phyloP scores from a whole-genome alignment of 148 eudicot species.

The Salicornia ramosissima region DNA sequence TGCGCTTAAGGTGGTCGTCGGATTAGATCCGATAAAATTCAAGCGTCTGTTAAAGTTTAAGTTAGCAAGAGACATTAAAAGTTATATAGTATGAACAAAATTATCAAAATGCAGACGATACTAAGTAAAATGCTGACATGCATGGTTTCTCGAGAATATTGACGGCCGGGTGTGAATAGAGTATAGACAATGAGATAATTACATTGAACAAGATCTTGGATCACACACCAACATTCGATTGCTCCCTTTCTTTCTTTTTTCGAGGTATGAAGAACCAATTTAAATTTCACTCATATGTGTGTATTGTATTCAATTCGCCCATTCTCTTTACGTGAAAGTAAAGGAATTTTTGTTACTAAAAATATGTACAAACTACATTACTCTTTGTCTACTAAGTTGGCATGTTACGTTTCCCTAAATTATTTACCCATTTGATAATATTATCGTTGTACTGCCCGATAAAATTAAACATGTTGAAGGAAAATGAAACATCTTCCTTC shows the following conservation, averaged over 20 bases:
- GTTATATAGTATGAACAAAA: no score
- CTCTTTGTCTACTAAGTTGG: neutral
- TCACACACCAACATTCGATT: constrained; percentile 25
- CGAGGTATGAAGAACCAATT: no score
- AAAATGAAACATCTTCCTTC: neutral
- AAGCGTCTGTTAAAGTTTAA: no score
- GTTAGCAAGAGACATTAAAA: no score
- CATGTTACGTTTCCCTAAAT: neutral
- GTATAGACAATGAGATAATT: neutral
- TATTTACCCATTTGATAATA: neutral
- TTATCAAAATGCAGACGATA: no score
- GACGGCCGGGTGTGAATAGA: neutral
- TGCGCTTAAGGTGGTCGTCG: no score
- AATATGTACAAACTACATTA: neutral
- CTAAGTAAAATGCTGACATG: no score
- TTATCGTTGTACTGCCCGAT: constrained; percentile 1
- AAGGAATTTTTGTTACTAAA: constrained; percentile 17
- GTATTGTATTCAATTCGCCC: no score
- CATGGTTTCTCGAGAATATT: no score
- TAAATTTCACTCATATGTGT: no score
- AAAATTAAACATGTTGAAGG: neutral
- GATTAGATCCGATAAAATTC: no score
- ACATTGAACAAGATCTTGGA: constrained; percentile 28
- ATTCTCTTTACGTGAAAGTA: constrained; percentile 27
- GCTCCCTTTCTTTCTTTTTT: neutral